These are phyloP conservation scores for Iberis amara DNA, from an alignment of 441 rosid species.

Conservation along the genomic window DNA sequence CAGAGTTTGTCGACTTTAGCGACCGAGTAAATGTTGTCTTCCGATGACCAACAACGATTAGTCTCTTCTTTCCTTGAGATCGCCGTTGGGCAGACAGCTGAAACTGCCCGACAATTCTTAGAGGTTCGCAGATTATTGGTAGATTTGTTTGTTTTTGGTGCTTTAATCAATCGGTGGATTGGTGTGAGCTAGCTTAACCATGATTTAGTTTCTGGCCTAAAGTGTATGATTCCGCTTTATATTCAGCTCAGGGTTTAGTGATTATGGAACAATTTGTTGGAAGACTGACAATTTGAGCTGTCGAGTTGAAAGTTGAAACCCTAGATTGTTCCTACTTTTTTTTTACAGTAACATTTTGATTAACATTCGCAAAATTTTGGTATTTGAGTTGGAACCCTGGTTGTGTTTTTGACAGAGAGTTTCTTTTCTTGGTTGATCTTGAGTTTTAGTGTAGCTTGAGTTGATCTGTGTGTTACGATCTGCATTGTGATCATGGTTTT, in stretches of 20 bases:
- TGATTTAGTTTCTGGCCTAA: conserved; percentile 5
- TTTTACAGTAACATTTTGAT: not conserved
- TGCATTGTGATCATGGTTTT: conserved; percentile 8
- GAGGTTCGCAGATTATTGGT: conserved; percentile 39
- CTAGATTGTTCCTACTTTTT: not conserved
- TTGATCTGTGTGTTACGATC: conserved; percentile 4
- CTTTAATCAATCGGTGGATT: conserved; percentile 5
- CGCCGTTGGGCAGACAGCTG: conserved; percentile 86
- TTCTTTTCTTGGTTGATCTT: conserved; percentile 2
- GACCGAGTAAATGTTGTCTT: conserved; percentile 51
- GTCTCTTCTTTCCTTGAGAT: conserved; percentile 91
- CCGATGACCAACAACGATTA: conserved; percentile 57
- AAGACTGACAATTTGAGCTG: conserved; percentile 7
- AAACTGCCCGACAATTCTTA: conserved; percentile 77
- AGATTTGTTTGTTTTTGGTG: conserved; percentile 14
- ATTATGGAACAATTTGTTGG: not conserved
- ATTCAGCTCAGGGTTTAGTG: conserved; percentile 15
- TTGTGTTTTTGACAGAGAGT: conserved; percentile 7
- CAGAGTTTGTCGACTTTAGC: conserved; percentile 13
- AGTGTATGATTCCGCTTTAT: not conserved
- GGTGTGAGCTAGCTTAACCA: conserved; percentile 22
- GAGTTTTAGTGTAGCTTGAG: conserved; percentile 11
- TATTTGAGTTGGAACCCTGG: not conserved
- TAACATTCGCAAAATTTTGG: not conserved
- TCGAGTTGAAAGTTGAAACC: too few species aligned